Evolutionary conservation across 345 rosid species (phyloP).

Genomic region (Camelina laxa): DNA sequence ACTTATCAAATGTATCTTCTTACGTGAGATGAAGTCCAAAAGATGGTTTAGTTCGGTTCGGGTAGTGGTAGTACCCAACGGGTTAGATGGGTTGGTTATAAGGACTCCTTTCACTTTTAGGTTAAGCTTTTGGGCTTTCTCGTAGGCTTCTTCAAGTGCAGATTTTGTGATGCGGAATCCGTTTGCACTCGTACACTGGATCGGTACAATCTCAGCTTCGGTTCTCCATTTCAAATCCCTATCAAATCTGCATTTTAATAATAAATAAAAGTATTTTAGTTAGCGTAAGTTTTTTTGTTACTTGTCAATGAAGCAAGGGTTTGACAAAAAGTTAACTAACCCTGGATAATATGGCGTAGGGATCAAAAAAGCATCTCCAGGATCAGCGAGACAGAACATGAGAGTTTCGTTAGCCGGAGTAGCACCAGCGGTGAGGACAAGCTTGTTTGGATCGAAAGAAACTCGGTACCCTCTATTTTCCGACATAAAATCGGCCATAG

Average conservation of each 20-base stretch:
- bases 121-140: slow-evolving; percentile 57
- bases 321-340: slow-evolving; percentile 48
- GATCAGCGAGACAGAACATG: slow-evolving; percentile 69
- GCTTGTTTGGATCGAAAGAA: slow-evolving; percentile 57
- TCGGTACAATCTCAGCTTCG: slow-evolving; percentile 64
- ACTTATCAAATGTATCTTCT: slow-evolving; percentile 70
- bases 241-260: slow-evolving; percentile 56
- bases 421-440: slow-evolving; percentile 82
- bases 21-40: slow-evolving; percentile 57
- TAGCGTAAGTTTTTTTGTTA: slow-evolving; percentile 36
- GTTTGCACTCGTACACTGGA: slow-evolving; percentile 58
- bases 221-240: slow-evolving; percentile 76
- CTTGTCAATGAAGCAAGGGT: slow-evolving; percentile 39
- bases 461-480: slow-evolving; percentile 79
- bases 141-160: slow-evolving; percentile 68
- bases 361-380: slow-evolving; percentile 77
- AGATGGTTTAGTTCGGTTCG: slow-evolving; percentile 66
- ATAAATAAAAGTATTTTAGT: slow-evolving; percentile 5
- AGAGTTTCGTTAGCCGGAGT: slow-evolving; percentile 82
- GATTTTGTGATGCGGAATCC: slow-evolving; percentile 58
- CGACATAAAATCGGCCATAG: slow-evolving; percentile 73
- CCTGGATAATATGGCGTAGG: slow-evolving; percentile 91
- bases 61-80: slow-evolving; percentile 66
- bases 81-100: slow-evolving; percentile 83
- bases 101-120: slow-evolving; percentile 75